phyloP scores from a whole-genome alignment of 179 eudicot species.

The Spinacia oleracea region DNA sequence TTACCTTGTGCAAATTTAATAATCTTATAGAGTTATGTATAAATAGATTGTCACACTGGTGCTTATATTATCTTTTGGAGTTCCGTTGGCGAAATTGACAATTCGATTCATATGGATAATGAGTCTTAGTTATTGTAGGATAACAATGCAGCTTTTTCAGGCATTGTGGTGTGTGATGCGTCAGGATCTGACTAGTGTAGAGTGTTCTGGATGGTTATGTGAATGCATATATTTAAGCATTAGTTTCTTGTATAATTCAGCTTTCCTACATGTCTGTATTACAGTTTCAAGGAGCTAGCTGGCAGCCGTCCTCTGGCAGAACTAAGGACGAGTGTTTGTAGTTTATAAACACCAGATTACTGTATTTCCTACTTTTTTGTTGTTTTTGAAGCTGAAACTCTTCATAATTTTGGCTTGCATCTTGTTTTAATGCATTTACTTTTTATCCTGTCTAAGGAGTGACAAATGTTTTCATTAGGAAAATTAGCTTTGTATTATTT shows the following conservation, averaged over 20 bases:
- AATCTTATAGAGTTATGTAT: background rate
- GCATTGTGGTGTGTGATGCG: background rate
- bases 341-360: background rate
- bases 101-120: too few relatives aligned
- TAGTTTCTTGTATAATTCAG: background rate
- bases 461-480: background rate
- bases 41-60: background rate
- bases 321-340: too few relatives aligned
- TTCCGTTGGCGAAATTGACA: too few relatives aligned
- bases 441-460: background rate
- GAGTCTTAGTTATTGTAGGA: too few relatives aligned
- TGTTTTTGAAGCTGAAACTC: background rate
- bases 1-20: background rate
- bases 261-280: slow-evolving; percentile 7
- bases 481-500: background rate
- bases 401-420: background rate
- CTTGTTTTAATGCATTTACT: background rate
- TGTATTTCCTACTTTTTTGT: background rate
- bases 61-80: background rate
- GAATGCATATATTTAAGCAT: background rate
- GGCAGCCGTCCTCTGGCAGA: slow-evolving; percentile 83
- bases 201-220: background rate
- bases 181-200: background rate
- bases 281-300: slow-evolving; percentile 91
- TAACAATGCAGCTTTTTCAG: background rate